Conservation (phyloP, 371 early-diverging fungal genomes). For the Mucor sp. region DNA sequence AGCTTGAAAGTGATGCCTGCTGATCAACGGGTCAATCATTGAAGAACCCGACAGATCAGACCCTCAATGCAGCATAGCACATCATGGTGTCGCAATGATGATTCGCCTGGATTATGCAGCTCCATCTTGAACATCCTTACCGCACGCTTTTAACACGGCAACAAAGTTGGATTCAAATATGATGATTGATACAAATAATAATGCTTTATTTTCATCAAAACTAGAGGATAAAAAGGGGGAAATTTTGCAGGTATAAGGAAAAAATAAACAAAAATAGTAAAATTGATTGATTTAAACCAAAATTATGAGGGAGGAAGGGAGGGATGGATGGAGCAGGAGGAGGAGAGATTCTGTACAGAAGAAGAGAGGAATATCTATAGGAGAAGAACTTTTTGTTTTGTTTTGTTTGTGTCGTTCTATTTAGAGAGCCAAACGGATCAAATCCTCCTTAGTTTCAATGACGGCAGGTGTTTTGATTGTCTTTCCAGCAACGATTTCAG, state of each 20-base stretch:
- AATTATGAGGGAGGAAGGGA: neutral
- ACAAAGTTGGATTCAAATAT: too few species aligned
- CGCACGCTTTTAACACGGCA: too few species aligned
- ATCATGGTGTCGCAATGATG: too few species aligned
- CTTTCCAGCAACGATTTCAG: conserved; percentile 65
- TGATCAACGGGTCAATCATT: neutral
- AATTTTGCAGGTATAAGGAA: neutral
- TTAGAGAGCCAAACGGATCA: conserved; percentile 39
- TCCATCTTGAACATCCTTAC: too few species aligned
- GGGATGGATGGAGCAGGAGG: neutral
- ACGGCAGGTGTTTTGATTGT: conserved; percentile 49
- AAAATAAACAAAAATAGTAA: neutral
- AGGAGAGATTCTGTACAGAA: conserved; percentile 4
- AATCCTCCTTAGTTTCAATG: conserved; percentile 48
- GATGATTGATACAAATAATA: too few species aligned
- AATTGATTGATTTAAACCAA: neutral
- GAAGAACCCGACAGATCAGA: too few species aligned
- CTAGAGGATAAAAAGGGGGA: neutral
- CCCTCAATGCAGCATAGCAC: too few species aligned
- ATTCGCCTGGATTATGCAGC: too few species aligned
- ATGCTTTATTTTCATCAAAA: neutral
- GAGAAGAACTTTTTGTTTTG: neutral
- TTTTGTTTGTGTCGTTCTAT: neutral
- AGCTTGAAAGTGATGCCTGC: neutral
- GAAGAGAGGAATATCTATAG: conserved; percentile 1